Evolutionary conservation across 805 yeast species (phyloP), one percentile per base, ranked within the genome.

Genomic region (Teunomyces cretensis): DNA sequence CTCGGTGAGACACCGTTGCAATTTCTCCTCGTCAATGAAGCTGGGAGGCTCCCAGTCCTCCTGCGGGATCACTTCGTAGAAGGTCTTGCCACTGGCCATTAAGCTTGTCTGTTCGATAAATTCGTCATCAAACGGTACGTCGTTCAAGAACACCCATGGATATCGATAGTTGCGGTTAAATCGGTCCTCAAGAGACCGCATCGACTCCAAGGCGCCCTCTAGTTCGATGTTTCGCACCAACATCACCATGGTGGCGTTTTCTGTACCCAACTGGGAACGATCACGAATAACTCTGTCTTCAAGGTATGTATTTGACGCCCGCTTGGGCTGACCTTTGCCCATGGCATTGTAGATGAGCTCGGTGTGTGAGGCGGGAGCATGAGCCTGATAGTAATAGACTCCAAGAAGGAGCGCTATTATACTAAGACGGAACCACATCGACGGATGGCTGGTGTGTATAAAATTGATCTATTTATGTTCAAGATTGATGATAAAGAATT

Each of bases 241-340:
- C 96, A 91, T 90, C 44, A 91, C 76, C 22, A 91, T 62, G 0
- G 96, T 85, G 3, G 97, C 97, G 61, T 89, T 90, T 57, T 88
- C 96, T 14, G 50, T 60, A 1, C 88, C 84, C 33, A 67, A 46
- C 45, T 68, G 71, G 14, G 49, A 42, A 42, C 68, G 56, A 45
- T 74, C 72, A 33, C 66, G 54, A 12, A 38, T 36, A 30, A 45
- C 43, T n/a, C 35, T 15, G 7, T 48, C 41, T 15, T 50, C 46
- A 13, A 63, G 31, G 45, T 67, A 67, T 8, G 67, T 56, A 43
- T 63, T 67, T 7, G 64, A 50, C 1, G 71, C 48, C 30, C 64
- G 48, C 44, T 66, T 67, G 19, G 61, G 65, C 7, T 50, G 50
- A 13, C 47, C 48, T 27, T 48, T 36, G 12, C 30, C 30, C 13